Evolutionary conservation across 2,329 filamentous ascomycete genomes (phyloP), one percentile per base, ranked within the genome.

Genomic region (Paraconiothyrium brasiliense): DNA sequence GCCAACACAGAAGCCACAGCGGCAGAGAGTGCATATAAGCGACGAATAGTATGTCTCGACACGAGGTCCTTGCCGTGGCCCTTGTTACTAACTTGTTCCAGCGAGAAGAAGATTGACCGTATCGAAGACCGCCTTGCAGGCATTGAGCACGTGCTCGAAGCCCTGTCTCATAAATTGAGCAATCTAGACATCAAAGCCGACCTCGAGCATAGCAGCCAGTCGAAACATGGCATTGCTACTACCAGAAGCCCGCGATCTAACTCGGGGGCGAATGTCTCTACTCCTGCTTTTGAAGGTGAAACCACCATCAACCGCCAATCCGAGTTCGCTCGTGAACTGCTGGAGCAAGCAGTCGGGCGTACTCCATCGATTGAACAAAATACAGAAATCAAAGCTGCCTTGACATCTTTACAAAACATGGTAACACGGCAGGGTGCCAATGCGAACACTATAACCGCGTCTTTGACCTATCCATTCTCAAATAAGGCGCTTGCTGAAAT

Each of bases 21-120:
- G 70, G 34, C 74, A 78, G 63, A 64, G 76, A 55, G 67, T 78
- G 7, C 75, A 77, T 57, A 77, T 78, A 16, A 76, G 75, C 14
- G 74, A 77, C 59, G 73, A 77, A 70, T 78, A 78, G 76, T 78
- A 69, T 58, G 73, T 69, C 30, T 47, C 6, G 39, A 8, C 2
- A 11, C 44, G 11, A 39, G 16, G 11, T 6, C 35, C 11, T 14
- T 22, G 13, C 30, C 9, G 30, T 13, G n/a, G 46, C n/a, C 5
- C 41, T 37, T 44, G 16, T 49, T n/a, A 27, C 46, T 57, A 41
- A 57, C 39, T 8, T 22, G 9, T 2, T 10, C 3, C 44, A 85
- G 83, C 71, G 84, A 86, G 68, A 82, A 78, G 67, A 85, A 85
- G 70, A 84, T 86, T 52, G 84, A 85, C 62, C 69, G 81, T 13